Conservation (phyloP, 2,329 filamentous ascomycete genomes). For the Stagonosporopsis cucurbitacearum region DNA sequence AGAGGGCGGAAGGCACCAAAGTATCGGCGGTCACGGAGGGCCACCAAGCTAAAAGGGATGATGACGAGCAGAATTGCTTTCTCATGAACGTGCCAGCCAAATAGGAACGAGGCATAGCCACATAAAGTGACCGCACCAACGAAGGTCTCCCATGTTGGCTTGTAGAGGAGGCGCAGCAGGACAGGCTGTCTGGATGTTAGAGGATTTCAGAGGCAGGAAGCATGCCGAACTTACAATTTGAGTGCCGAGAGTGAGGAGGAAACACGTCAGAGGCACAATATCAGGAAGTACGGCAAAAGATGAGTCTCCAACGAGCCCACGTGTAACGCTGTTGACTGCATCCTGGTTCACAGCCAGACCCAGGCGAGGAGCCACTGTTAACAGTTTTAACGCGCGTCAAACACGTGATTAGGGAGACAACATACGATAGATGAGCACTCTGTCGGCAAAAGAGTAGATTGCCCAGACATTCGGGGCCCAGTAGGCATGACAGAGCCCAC, state of each 20-base stretch:
- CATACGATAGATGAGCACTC: constrained; percentile 80
- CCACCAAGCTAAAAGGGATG: constrained; percentile 91
- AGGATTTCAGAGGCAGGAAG: background rate
- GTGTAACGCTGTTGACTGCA: constrained; percentile 86
- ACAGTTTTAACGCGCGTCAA: constrained; percentile 27
- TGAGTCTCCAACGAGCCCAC: constrained; percentile 91
- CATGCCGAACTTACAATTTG: constrained; percentile 63
- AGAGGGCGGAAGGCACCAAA: constrained; percentile 90
- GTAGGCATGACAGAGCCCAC: constrained; percentile 94
- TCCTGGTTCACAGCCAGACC: constrained; percentile 74
- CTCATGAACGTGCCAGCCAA: constrained; percentile 98
- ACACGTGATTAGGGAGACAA: constrained; percentile 10
- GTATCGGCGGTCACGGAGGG: constrained; percentile 86
- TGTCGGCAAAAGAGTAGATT: constrained; percentile 89
- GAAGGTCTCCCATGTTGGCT: constrained; percentile 87
- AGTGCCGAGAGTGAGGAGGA: constrained; percentile 80
- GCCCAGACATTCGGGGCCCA: constrained; percentile 99
- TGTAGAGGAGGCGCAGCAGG: constrained; percentile 79
- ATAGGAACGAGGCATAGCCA: constrained; percentile 94
- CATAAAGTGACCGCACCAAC: constrained; percentile 89
- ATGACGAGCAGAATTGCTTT: constrained; percentile 95
- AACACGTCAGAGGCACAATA: constrained; percentile 79
- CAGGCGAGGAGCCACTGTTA: constrained; percentile 77
- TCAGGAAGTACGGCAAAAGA: constrained; percentile 92
- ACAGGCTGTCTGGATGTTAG: constrained; percentile 47